These are phyloP conservation scores for Rubia balearica DNA, from an alignment of 305 asterid genomes.

Conservation along the genomic window DNA sequence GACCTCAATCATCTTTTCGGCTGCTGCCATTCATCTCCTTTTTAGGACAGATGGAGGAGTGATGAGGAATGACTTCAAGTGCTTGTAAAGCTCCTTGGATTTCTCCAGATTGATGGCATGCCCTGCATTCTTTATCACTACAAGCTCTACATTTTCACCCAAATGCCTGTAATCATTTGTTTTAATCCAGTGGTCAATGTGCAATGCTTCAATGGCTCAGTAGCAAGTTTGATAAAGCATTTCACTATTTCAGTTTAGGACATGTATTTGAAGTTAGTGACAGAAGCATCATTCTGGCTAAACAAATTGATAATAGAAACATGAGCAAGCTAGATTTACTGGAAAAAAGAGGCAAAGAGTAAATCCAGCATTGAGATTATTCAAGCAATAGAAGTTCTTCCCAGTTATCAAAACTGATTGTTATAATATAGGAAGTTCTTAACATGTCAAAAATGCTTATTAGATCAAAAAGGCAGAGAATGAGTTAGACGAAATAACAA, in stretches of 20 bases:
- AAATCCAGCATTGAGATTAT: not conserved
- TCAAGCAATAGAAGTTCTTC: not conserved
- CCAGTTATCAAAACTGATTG: not conserved
- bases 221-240: not conserved
- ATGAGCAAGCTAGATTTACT: not conserved
- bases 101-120: conserved; percentile 74
- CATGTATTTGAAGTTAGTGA: no score
- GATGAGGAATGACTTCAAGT: conserved; percentile 48
- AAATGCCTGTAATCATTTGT: conserved; percentile 44
- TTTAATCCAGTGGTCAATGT: not conserved
- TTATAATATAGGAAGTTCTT: not conserved
- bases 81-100: conserved; percentile 48
- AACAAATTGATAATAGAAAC: not conserved
- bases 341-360: not conserved
- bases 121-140: conserved; percentile 60
- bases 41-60: conserved; percentile 27
- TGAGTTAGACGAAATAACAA: no score
- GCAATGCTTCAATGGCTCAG: not conserved
- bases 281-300: no score
- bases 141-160: conserved; percentile 50
- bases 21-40: conserved; percentile 23
- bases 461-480: no score
- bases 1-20: conserved; percentile 35
- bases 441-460: not conserved
- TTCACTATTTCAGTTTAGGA: not conserved